These are phyloP conservation scores for Diaporthe sp. DNA, from an alignment of 2,329 filamentous ascomycete genomes.

Conservation along the genomic window DNA sequence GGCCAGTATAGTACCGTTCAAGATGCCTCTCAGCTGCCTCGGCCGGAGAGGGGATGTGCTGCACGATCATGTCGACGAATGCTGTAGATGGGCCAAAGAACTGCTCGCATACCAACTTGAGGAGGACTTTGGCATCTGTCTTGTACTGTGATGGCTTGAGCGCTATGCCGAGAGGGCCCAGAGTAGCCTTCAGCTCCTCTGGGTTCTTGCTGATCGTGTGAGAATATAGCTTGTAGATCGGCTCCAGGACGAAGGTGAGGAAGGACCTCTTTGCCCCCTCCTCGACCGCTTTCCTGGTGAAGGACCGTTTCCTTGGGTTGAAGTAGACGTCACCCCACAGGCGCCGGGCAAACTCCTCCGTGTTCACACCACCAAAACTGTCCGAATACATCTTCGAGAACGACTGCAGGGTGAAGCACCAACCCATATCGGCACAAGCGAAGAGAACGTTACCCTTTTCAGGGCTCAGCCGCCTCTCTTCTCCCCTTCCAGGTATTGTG, in stretches of 20 bases:
- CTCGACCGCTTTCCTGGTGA: slow-evolving; percentile 89
- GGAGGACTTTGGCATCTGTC: slow-evolving; percentile 87
- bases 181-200: slow-evolving; percentile 83
- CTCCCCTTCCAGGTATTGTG: slow-evolving; percentile 84
- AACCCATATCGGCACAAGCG: slow-evolving; percentile 91
- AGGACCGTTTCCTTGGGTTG: slow-evolving; percentile 90
- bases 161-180: slow-evolving; percentile 84
- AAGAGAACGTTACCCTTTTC: slow-evolving; percentile 99
- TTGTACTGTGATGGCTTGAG: slow-evolving; percentile 95
- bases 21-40: slow-evolving; percentile 83
- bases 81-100: slow-evolving; percentile 93
- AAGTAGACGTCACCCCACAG: slow-evolving; percentile 98
- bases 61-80: slow-evolving; percentile 95
- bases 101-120: slow-evolving; percentile 92
- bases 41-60: slow-evolving; percentile 89
- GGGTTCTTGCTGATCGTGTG: slow-evolving; percentile 94
- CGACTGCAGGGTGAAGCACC: slow-evolving; percentile 95
- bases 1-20: slow-evolving; percentile 92
- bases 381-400: slow-evolving; percentile 98
- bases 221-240: slow-evolving; percentile 97
- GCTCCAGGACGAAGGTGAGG: slow-evolving; percentile 94
- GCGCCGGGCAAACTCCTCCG: slow-evolving; percentile 84
- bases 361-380: slow-evolving; percentile 85
- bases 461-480: slow-evolving; percentile 85
- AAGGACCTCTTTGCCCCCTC: slow-evolving; percentile 87